Conservation (phyloP, 164 flowering plant genomes). For the Euptelea pleiosperma region DNA sequence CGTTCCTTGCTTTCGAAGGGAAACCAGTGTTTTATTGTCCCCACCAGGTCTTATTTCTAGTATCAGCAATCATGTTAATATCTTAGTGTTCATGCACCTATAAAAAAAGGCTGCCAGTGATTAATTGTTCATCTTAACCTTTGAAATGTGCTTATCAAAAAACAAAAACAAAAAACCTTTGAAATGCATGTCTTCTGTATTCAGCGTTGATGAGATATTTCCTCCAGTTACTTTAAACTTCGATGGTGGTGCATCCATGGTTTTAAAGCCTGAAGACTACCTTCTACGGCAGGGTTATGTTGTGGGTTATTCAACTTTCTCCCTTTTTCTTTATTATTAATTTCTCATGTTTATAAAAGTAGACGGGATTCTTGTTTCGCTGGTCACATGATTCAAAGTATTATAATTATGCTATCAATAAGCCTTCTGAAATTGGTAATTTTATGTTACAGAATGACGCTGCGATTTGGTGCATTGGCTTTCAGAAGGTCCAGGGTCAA, state of each 20-base stretch:
- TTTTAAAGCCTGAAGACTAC: conserved; percentile 73
- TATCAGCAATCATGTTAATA: background rate
- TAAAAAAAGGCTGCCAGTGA: background rate
- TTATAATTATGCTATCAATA: background rate
- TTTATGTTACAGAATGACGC: conserved; percentile 51
- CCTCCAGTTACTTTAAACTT: conserved; percentile 78
- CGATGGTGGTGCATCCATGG: conserved; percentile 76
- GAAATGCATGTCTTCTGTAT: conserved; percentile 12
- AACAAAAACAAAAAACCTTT: too few species aligned
- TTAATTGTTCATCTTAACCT: background rate
- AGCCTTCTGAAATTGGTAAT: conserved; percentile 1
- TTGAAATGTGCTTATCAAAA: too few species aligned
- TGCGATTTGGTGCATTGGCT: conserved; percentile 88
- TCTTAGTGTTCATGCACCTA: background rate
- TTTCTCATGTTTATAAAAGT: background rate
- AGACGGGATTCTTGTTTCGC: background rate
- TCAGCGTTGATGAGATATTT: conserved; percentile 59
- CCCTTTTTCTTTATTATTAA: background rate
- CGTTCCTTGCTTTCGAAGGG: conserved; percentile 48
- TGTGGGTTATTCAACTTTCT: conserved; percentile 42
- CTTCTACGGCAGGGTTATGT: conserved; percentile 43
- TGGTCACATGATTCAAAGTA: background rate
- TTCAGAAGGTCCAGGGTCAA: conserved; percentile 66
- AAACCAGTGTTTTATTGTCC: conserved; percentile 54
- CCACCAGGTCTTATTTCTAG: conserved; percentile 49